Conservation (phyloP, 805 yeast species). For the Zygosaccharomyces bailii region DNA sequence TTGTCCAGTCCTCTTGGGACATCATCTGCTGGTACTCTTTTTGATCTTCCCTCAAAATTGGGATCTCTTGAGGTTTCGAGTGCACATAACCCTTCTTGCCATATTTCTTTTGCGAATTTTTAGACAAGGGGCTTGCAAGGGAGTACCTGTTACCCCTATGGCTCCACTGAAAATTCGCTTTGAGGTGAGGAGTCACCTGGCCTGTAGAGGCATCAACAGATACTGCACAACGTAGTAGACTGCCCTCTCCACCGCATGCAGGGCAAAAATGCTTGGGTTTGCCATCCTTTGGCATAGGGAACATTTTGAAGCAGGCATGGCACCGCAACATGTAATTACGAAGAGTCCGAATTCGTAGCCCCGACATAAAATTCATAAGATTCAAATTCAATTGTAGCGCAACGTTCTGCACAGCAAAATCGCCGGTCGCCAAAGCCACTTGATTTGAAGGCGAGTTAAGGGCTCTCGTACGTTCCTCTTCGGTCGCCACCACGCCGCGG, state of each 20-base stretch:
- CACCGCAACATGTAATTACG: slow-evolving; percentile 94
- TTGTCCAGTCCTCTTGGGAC: slow-evolving; percentile 83
- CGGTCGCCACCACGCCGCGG: slow-evolving; percentile 38
- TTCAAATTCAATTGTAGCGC: slow-evolving; percentile 86
- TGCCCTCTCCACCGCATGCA: slow-evolving; percentile 84
- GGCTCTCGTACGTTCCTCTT: slow-evolving; percentile 23
- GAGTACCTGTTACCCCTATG: slow-evolving; percentile 81
- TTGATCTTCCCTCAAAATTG: slow-evolving; percentile 84
- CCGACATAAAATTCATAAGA: slow-evolving; percentile 79
- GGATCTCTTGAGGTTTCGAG: slow-evolving; percentile 49
- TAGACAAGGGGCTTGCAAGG: slow-evolving; percentile 83
- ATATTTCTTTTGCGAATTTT: slow-evolving; percentile 60
- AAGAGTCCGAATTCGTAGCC: slow-evolving; percentile 77
- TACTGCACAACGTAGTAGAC: slow-evolving; percentile 86
- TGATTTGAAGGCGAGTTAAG: slow-evolving; percentile 42
- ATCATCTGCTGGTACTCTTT: slow-evolving; percentile 86
- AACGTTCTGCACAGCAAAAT: slow-evolving; percentile 96
- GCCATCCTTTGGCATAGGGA: slow-evolving; percentile 74
- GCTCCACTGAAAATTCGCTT: slow-evolving; percentile 90
- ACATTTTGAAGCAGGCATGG: slow-evolving; percentile 89
- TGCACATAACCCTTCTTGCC: slow-evolving; percentile 84
- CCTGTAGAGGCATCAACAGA: slow-evolving; percentile 79
- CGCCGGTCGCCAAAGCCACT: slow-evolving; percentile 90
- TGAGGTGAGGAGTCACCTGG: slow-evolving; percentile 79
- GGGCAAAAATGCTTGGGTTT: slow-evolving; percentile 87